Base-by-base conservation (phyloP, 148 eudicot genomes). In the Diospyros kaki region DNA sequence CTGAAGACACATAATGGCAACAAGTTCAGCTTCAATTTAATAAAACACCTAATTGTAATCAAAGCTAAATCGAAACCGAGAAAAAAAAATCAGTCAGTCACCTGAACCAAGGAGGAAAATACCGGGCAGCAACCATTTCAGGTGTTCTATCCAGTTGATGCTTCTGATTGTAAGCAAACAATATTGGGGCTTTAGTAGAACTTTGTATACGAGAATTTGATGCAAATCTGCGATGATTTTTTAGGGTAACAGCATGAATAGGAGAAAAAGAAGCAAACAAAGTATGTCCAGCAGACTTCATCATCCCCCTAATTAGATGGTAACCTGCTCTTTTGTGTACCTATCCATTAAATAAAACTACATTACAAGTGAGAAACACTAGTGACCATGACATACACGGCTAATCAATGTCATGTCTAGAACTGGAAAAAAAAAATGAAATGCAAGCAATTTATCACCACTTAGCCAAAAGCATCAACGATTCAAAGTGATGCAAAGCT, bases 31-130 rank as follows among this genome's bases (percentile, higher is more conserved):
- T 69, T 50, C 41, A 68, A 17, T 15, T 13, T 50, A 42, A 42
- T n/a, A 67, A 53, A 28, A 46, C 63, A 40, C 52, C 63, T 72
- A 40, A n/a, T 2, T 13, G 46, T 44, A 64, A 13, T 6, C 44
- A 75, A 28, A 79, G 67, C 3, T 9, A 14, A 68, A 48, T 9
- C 38, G 48, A 41, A 66, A 40, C 18, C 12, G 8, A 70, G 38
- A 61, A 73, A 74, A 28, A 28, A 28, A 28, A 28, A 28, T 28
- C 28, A 28, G 28, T 28, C 71, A 64, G 64, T 68, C 66, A 87
- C 99, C 99, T 95, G 85, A 92, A 92, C 79, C 85, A 88, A 76
- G 99, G 97, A 68, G 96, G 97, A 71, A 75, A 81, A 77, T 95
- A 95, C 61, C 75, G 85, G 1, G 81, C 76, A 44, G 81, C 91